Percentiles rank a stretch among this genome's conserved stretches.
Evolutionary conservation across 2,329 filamentous ascomycete genomes (phyloP).

Genomic region (Sporothrix luriei): DNA sequence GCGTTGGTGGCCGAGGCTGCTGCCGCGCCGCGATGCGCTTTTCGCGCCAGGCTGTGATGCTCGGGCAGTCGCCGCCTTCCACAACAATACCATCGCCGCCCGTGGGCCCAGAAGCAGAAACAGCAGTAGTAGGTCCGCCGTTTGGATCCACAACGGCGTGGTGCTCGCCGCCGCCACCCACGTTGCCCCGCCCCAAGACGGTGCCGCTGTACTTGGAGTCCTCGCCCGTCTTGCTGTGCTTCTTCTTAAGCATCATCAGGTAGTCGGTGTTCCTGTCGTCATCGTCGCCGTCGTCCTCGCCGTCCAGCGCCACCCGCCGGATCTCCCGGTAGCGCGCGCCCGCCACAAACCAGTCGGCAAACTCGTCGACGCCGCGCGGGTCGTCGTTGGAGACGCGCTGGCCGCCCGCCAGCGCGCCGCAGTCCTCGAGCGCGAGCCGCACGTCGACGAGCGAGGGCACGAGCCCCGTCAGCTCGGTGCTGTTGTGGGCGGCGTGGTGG

Average conservation of each 20-base stretch:
- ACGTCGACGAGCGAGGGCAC: conserved; percentile 73
- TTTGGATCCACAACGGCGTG: conserved; percentile 46
- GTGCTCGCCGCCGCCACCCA: conserved; percentile 58
- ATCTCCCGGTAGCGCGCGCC: conserved; percentile 78
- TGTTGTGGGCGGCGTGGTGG: conserved; percentile 69
- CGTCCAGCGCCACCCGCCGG: conserved; percentile 74
- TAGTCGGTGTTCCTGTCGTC: conserved; percentile 69
- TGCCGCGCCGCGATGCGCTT: conserved; percentile 41
- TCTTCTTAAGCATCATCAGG: conserved; percentile 79
- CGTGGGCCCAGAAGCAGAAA: neutral
- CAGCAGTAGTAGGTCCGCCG: neutral
- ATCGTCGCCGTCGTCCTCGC: conserved; percentile 60
- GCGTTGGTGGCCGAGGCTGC: conserved; percentile 33
- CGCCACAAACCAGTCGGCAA: conserved; percentile 71
- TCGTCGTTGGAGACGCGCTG: conserved; percentile 67
- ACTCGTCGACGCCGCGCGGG: conserved; percentile 72
- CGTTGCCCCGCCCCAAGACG: conserved; percentile 69
- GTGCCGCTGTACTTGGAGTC: conserved; percentile 85
- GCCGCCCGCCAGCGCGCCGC: conserved; percentile 74
- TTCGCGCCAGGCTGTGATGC: conserved; percentile 66
- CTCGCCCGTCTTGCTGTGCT: conserved; percentile 85
- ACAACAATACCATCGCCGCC: conserved; percentile 63
- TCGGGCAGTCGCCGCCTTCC: conserved; percentile 73
- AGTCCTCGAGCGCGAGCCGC: conserved; percentile 81
- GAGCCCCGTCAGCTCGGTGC: conserved; percentile 64